A percentile compares a stretch with the other conserved stretches of the same genome.
These are phyloP conservation scores for Cutaneotrichosporon sp. DNA, from an alignment of 1,284 basidiomycete genomes.

Conservation along the genomic window DNA sequence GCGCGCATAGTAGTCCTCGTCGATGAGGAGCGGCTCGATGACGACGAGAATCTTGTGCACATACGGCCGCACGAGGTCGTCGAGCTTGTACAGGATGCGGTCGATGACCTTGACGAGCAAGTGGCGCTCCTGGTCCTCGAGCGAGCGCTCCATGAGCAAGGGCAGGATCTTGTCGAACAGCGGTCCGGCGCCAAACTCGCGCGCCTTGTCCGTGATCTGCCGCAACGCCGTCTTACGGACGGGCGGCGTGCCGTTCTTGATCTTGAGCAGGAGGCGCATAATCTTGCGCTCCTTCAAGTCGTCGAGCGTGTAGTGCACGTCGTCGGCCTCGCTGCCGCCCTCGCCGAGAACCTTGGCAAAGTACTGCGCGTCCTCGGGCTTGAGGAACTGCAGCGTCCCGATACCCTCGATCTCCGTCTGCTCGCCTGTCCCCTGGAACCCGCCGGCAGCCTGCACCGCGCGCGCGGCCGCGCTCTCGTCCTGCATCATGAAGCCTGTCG, in stretches of 20 bases:
- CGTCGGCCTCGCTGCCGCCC: slow-evolving; percentile 79
- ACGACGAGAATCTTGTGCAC: slow-evolving; percentile 99
- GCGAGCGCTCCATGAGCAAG: slow-evolving; percentile 95
- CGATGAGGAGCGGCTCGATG: slow-evolving; percentile 97
- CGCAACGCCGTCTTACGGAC: slow-evolving; percentile 96
- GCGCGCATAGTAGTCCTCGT: slow-evolving; percentile 99
- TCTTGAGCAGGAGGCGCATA: slow-evolving; percentile 98
- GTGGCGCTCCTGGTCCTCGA: slow-evolving; percentile 99
- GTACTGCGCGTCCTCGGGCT: slow-evolving; percentile 96
- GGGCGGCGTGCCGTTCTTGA: slow-evolving; percentile 99
- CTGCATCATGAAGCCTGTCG: slow-evolving; percentile 87
- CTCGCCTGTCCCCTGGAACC: slow-evolving; percentile 77
- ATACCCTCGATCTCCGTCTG: slow-evolving; percentile 99
- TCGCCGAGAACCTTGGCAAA: slow-evolving; percentile 96
- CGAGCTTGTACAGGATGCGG: slow-evolving; percentile 97
- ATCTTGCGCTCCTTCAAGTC: slow-evolving; percentile 99
- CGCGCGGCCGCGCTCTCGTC: slow-evolving; percentile 88
- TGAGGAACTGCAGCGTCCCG: slow-evolving; percentile 96
- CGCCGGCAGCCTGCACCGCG: slow-evolving; percentile 81
- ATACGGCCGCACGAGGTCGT: slow-evolving; percentile 97
- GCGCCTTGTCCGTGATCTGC: slow-evolving; percentile 99
- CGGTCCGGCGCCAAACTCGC: slow-evolving; percentile 98
- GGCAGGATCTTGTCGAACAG: slow-evolving; percentile 99
- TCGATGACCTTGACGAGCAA: slow-evolving; percentile 99
- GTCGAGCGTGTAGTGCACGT: slow-evolving; percentile 78